Conservation (phyloP, 176 grass and related monocot species). For the Triticum urartu region DNA sequence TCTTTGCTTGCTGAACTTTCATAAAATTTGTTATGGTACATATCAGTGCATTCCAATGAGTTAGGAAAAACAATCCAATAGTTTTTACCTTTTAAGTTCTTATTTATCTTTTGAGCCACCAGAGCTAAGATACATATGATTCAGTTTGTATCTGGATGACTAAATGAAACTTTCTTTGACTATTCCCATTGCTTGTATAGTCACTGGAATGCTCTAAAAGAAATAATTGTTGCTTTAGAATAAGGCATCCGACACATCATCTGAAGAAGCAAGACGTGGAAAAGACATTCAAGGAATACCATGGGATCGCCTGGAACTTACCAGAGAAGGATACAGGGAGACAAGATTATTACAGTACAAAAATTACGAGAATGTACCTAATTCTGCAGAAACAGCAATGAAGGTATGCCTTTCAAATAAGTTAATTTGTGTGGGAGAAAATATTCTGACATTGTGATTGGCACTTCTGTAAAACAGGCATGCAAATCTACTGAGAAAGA, state of each 20-base stretch:
- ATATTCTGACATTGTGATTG: background rate
- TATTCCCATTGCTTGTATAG: background rate
- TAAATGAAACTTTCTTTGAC: constrained; percentile 1
- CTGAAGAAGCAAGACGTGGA: constrained; percentile 63
- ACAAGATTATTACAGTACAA: constrained; percentile 70
- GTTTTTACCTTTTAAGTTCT: background rate
- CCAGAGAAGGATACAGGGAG: constrained; percentile 64
- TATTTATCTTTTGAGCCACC: background rate
- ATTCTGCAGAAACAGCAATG: constrained; percentile 66
- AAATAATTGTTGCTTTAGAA: constrained; percentile 34
- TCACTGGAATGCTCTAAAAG: background rate
- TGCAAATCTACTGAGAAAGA: constrained; percentile 71
- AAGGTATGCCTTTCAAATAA: constrained; percentile 30
- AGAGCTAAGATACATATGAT: background rate
- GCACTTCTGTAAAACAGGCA: constrained; percentile 43
- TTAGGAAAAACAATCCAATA: background rate
- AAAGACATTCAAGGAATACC: constrained; percentile 95
- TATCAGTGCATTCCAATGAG: background rate
- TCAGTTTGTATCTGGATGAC: background rate
- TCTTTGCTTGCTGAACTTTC: background rate
- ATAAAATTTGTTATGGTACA: background rate
- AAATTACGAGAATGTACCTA: constrained; percentile 76
- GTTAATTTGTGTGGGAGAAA: background rate
- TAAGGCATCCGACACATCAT: constrained; percentile 51
- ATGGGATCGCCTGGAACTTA: constrained; percentile 56